Base-by-base conservation (phyloP, 305 asterid genomes). In the Fraxinus paxiana region DNA sequence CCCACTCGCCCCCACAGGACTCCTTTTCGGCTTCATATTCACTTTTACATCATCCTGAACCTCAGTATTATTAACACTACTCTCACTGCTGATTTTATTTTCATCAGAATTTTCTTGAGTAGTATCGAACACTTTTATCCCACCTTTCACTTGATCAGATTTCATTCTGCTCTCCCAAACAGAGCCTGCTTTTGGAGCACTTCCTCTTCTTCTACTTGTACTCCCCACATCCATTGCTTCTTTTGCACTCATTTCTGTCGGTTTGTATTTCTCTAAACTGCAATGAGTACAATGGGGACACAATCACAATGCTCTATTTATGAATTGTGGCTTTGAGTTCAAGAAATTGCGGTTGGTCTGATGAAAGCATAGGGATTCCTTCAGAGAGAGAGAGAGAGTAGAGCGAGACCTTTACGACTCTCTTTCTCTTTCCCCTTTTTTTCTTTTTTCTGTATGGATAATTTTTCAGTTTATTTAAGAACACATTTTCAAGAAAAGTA, bases 81-180 rank as follows among this genome's bases (percentile, higher is more conserved):
- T 43, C 4, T 54, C 43, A 38, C 33, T 33, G 54, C 1, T 74
- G 17, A 26, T 37, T 46, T 26, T 73, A 71, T 65, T 77, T 63
- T 84, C 80, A 3, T 78, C 85, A 0, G 85, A 37, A 80, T 73
- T 73, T 1, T 87, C 84, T 65, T 87, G 85, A 48, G 82, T 76
- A 81, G 85, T 83, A 28, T 65, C 84, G 84, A 88, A 90, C 70
- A 87, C 92, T 84, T 88, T 92, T 83, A 90, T 78, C 28, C 93
- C 94, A 70, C 96, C 96, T 88, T 90, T 89, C 81, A 91, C 82
- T 63, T 89, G 81, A 74, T 91, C 95, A 63, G 86, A 83, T 85
- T 89, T 92, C 92, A 91, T 92, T 82, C 96, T 87, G 88, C 87
- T 88, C 79, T 92, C 98, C 98, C 97, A 91, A 77, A 92, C 89